These are phyloP conservation scores for Ulota crispa DNA, from an alignment of 225 moss, liverwort and hornwort species.

Conservation along the genomic window DNA sequence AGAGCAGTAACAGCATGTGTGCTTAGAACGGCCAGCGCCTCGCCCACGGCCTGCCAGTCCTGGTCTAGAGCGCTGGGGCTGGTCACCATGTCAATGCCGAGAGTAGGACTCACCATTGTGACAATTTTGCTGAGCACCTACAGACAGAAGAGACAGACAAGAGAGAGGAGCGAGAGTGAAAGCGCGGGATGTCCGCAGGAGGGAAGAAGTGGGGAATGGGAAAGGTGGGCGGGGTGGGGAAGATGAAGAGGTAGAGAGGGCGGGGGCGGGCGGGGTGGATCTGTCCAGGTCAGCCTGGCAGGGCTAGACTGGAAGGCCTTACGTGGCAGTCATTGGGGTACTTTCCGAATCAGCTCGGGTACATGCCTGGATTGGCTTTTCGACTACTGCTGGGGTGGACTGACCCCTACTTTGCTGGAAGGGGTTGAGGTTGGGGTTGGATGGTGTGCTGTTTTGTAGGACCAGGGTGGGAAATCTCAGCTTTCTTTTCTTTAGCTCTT, in stretches of 20 bases:
- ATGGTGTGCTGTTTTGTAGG: no score
- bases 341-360: background rate
- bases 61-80: constrained; percentile 19
- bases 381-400: background rate
- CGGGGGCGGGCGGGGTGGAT: background rate
- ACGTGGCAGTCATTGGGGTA: background rate
- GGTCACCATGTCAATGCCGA: constrained; percentile 36
- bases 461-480: no score
- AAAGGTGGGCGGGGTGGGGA: background rate
- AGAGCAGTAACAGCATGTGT: constrained; percentile 34
- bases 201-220: no score
- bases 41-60: constrained; percentile 44
- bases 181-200: background rate
- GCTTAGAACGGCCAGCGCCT: constrained; percentile 20
- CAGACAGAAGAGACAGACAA: no score
- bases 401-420: no score
- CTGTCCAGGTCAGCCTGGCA: constrained; percentile 18
- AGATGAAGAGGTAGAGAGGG: background rate
- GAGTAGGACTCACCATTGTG: constrained; percentile 26
- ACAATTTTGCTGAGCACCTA: background rate
- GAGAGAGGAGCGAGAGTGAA: background rate
- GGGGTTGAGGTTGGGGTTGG: no score
- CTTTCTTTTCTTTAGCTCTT: no score
- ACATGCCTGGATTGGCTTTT: background rate
- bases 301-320: constrained; percentile 15